Percentiles rank a stretch among this genome's conserved stretches.
phyloP scores from a whole-genome alignment of 176 grass and related monocot species.

The Musa schizocarpa region DNA sequence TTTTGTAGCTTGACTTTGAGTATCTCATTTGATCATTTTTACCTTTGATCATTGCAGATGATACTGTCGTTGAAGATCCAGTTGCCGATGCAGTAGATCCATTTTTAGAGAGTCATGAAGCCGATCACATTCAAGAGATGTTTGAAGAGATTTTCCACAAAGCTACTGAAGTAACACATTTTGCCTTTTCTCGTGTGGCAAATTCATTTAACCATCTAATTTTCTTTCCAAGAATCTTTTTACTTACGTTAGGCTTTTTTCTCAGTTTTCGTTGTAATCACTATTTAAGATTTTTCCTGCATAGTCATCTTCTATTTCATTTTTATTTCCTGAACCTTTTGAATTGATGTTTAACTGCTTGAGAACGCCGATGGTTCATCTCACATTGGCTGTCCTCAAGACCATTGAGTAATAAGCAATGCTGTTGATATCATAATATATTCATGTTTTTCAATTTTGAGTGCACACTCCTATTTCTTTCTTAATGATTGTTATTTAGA shows the following conservation, averaged over 20 bases:
- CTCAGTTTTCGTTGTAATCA: not conserved
- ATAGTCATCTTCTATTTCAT: not conserved
- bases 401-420: too few relatives aligned
- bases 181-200: not conserved
- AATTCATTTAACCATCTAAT: not conserved
- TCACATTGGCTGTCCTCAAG: too few relatives aligned
- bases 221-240: too few relatives aligned
- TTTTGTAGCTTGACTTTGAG: not conserved
- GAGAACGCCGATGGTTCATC: too few relatives aligned
- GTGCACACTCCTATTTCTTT: not conserved
- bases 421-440: too few relatives aligned
- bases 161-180: conserved; percentile 38
- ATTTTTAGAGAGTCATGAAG: conserved; percentile 26
- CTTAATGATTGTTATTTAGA: not conserved
- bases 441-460: too few relatives aligned
- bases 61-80: conserved; percentile 13
- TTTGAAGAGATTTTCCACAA: conserved; percentile 59
- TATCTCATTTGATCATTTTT: not conserved
- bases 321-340: too few relatives aligned
- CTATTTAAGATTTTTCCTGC: not conserved
- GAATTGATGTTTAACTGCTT: too few relatives aligned
- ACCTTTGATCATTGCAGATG: conserved; percentile 6
- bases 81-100: conserved; percentile 24
- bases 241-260: not conserved
- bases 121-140: conserved; percentile 47